phyloP scores from a whole-genome alignment of 768 basidiomycete species.

The Agrocybe pediades region DNA sequence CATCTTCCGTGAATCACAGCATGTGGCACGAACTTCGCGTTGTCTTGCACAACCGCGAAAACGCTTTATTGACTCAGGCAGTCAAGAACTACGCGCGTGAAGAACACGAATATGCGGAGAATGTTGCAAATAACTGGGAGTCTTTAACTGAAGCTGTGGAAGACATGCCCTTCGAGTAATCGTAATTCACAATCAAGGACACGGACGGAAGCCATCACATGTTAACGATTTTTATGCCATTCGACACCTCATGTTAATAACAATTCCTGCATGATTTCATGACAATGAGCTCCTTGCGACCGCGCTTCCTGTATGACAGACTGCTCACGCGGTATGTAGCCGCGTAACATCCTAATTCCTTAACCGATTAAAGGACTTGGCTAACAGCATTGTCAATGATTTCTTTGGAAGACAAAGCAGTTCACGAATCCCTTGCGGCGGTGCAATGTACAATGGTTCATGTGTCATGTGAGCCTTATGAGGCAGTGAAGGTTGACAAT shows the following conservation, averaged over 20 bases:
- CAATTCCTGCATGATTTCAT: slow-evolving; percentile 1
- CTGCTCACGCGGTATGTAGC: neutral
- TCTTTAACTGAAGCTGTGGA: slow-evolving; percentile 71
- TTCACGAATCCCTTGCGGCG: no score
- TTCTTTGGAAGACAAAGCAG: no score
- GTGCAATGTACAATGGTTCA: no score
- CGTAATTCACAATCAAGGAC: neutral
- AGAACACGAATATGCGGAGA: slow-evolving; percentile 69
- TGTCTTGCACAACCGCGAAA: slow-evolving; percentile 89
- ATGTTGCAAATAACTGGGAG: slow-evolving; percentile 70
- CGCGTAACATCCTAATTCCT: neutral
- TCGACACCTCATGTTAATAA: slow-evolving; percentile 1
- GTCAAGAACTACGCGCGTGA: slow-evolving; percentile 75
- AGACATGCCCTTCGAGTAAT: slow-evolving; percentile 84
- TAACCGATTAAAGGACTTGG: no score
- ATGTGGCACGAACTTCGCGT: slow-evolving; percentile 97
- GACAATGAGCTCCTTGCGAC: neutral
- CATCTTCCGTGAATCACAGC: slow-evolving; percentile 38
- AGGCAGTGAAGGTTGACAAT: no score
- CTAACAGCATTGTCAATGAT: no score
- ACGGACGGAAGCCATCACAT: neutral
- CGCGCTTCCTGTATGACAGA: neutral
- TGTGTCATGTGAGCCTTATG: no score
- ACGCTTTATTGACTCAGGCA: slow-evolving; percentile 72
- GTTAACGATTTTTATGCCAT: slow-evolving; percentile 16